Evolutionary conservation across 2,329 filamentous ascomycete species (phyloP), one percentile per base, ranked within the genome.

Genomic region (Graphiopsis chlorocephala): DNA sequence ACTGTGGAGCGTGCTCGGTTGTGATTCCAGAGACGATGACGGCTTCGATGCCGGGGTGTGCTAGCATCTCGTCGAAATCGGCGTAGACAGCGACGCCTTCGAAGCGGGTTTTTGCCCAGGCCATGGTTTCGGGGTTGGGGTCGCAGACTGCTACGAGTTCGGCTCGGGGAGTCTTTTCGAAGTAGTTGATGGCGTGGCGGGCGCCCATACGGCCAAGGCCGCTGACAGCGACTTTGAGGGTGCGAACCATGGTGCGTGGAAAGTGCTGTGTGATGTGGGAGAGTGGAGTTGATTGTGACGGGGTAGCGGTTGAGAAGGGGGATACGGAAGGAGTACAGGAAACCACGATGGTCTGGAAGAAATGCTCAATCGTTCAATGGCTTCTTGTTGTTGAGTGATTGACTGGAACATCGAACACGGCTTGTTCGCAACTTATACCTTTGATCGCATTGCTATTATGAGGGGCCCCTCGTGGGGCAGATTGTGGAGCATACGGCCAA

Each of bases 1-100:
- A 80, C 68, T 88, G 83, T 67, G 85, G 78, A 0, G 85, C 85
- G 68, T 88, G 86, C 14, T 82, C 82, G 0, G 80, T 85, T 0
- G 83, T 84, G 14, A 83, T 84, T 0, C 80, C 83, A 1, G 83
- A 82, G 29, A 87, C 77, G 25, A 86, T 80, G 2, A 87, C 82
- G 1, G 85, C 85, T 70, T 85, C 79, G 0, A 86, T 73, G 14
- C 82, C 83, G 66, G 81, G 77, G 66, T 86, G 83, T 73, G 81
- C 79, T 61, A 87, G 78, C 84, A 87, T 84, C 65, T 84, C 80
- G 56, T 85, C 83, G 70, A 82, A 87, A 73, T 84, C 76, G 63
- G 75, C 77, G 76, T 86, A 87, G 25, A 85, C 69, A 61, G 75
- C 82, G 55, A 84, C 82, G 12, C 83, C 84, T 60, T 78, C 81